Conservation (phyloP, 805 yeast genomes). For the Metschnikowia reukaufii region DNA sequence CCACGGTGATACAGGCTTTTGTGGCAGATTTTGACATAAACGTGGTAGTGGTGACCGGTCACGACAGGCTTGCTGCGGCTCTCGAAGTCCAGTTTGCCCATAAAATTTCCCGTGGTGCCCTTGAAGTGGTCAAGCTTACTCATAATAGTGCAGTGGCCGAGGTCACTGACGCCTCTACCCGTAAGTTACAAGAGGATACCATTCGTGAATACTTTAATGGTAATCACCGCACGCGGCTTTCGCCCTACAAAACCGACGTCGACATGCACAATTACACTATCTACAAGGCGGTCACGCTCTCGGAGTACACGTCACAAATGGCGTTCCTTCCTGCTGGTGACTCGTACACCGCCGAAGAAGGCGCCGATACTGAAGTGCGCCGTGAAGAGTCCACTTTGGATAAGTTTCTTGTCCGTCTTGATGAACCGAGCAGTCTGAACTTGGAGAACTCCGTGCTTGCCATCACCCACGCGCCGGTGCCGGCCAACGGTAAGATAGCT, state of each 20-base stretch:
- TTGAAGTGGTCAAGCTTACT: conserved; percentile 60
- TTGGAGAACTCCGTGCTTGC: conserved; percentile 80
- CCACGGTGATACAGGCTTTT: conserved; percentile 52
- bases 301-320: conserved; percentile 36
- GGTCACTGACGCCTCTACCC: conserved; percentile 62
- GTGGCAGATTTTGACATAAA: conserved; percentile 61
- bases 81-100: conserved; percentile 51
- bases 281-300: conserved; percentile 54
- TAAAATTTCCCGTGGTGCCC: conserved; percentile 27
- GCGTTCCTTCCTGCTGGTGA: conserved; percentile 46
- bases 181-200: conserved; percentile 71
- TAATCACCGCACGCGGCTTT: conserved; percentile 56
- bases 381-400: conserved; percentile 31
- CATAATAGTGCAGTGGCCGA: conserved; percentile 78
- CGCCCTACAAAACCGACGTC: conserved; percentile 83
- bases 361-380: conserved; percentile 13
- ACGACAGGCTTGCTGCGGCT: conserved; percentile 67
- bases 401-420: conserved; percentile 33
- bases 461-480: conserved; percentile 39
- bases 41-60: conserved; percentile 68
- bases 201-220: conserved; percentile 93
- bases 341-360: conserved; percentile 36
- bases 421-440: conserved; percentile 50
- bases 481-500: conserved; percentile 38
- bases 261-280: conserved; percentile 61